Percentiles rank a stretch among this genome's conserved stretches.
phyloP scores from a whole-genome alignment of 805 yeast genomes.

The Zygosaccharomyces siamensis region DNA sequence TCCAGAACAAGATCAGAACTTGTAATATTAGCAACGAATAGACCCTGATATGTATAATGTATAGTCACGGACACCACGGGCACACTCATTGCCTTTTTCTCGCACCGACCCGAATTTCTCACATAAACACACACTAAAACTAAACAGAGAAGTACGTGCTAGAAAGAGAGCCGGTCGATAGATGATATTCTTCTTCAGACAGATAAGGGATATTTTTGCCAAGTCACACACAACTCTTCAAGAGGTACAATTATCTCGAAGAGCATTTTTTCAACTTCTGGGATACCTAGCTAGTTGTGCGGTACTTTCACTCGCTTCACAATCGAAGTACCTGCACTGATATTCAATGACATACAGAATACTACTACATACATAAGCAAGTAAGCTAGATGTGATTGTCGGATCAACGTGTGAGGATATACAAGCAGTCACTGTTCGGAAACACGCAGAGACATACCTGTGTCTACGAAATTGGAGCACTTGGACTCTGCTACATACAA shows the following conservation, averaged over 20 bases:
- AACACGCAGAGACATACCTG: too few species aligned
- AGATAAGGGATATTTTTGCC: slow-evolving; percentile 33
- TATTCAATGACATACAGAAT: background rate
- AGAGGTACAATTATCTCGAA: slow-evolving; percentile 30
- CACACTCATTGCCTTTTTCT: too few species aligned
- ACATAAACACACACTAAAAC: background rate
- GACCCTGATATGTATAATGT: background rate
- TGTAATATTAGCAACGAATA: background rate
- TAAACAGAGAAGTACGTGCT: background rate
- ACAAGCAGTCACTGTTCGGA: too few species aligned
- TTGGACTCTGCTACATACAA: too few species aligned
- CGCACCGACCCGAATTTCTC: too few species aligned
- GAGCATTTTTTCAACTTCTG: slow-evolving; percentile 34
- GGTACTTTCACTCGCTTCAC: slow-evolving; percentile 31
- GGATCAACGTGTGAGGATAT: too few species aligned
- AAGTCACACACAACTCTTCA: slow-evolving; percentile 29
- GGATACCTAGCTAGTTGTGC: slow-evolving; percentile 35
- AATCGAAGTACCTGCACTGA: slow-evolving; percentile 18
- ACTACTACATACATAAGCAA: background rate
- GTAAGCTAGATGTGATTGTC: too few species aligned
- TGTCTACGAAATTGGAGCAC: too few species aligned
- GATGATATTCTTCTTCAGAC: slow-evolving; percentile 30
- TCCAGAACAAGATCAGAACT: slow-evolving; percentile 14
- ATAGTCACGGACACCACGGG: too few species aligned
- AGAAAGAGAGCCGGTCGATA: background rate